Evolutionary conservation across 257 asterid species (phyloP).

Genomic region (Nicotiana knightiana): DNA sequence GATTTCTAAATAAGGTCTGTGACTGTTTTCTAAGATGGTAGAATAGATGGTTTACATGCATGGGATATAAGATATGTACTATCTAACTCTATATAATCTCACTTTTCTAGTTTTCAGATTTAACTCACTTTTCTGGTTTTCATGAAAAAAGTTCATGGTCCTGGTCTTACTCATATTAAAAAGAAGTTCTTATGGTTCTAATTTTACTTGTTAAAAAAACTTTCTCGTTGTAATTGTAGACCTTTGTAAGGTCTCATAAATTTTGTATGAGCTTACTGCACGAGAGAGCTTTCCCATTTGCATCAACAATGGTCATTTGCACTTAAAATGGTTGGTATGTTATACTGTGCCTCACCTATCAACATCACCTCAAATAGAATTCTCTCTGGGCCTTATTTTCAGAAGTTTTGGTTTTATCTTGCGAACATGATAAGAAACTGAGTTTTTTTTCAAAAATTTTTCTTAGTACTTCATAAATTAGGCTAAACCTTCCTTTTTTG

Average conservation of each 20-base stretch:
- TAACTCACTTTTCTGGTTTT: neutral
- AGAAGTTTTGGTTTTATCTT: neutral
- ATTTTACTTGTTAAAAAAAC: neutral
- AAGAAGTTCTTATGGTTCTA: neutral
- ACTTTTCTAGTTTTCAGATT: neutral
- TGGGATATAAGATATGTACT: neutral
- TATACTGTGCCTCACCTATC: neutral
- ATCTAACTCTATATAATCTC: neutral
- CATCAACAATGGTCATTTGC: neutral
- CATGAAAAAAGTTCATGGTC: neutral
- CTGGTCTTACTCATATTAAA: neutral
- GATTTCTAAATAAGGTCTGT: constrained; percentile 4
- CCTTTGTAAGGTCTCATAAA: neutral
- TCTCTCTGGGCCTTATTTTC: neutral
- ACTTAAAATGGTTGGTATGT: neutral
- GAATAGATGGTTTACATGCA: neutral
- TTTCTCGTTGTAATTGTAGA: neutral
- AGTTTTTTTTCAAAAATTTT: neutral
- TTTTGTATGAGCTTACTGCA: neutral
- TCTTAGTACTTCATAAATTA: neutral
- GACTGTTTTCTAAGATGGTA: neutral
- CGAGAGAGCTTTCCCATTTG: neutral
- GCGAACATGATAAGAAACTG: neutral
- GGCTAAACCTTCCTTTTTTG: neutral
- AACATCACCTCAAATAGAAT: neutral